Evolutionary conservation across 208 protist genomes (phyloP), one percentile per base, ranked within the genome.

Genomic region (Spongospora subterranea): DNA sequence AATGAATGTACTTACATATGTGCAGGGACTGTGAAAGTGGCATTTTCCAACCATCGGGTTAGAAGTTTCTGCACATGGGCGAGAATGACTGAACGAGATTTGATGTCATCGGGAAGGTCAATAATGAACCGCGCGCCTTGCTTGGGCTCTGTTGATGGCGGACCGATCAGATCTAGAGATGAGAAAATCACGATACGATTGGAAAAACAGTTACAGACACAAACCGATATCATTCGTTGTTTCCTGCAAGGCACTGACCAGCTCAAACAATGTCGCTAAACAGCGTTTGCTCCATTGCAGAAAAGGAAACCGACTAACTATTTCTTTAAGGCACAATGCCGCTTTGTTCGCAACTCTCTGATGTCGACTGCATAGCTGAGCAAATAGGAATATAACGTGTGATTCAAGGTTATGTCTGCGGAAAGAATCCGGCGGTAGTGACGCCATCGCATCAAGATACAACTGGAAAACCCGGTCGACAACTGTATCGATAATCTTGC

Each of bases 391-490:
- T 6, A 82, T n/a, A n/a, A n/a, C 71, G 71, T 82, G 71, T 43
- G 71, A 82, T 43, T 82, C 71, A 6, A 82, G n/a, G n/a, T 82
- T 82, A 6, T 45, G 71, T n/a, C 71, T 35, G 40, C 71, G 71
- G 6, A 43, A 43, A 13, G 71, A 82, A 45, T 43, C 71, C 6
- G 71, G 17, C 6, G 71, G 71, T n/a, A 6, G 35, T 20, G 71
- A 82, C 13, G 71, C n/a, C 71, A 82, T 35, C 71, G n/a, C 71
- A 35, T 82, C 71, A 82, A 82, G 71, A 43, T 45, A 82, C 17
- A 35, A 82, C 71, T 82, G 71, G 71, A 82, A 82, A n/a, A 82
- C 71, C 6, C 35, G n/a, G n/a, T 82, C 71, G 71, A n/a, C 71
- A 20, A 82, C 71, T 20, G 71, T 43, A 43, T 82, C 71, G n/a